A percentile compares a stretch with the other conserved stretches of the same genome.
These are phyloP conservation scores for Blastobotrys serpentis DNA, from an alignment of 1,139 yeast species.

Conservation along the genomic window DNA sequence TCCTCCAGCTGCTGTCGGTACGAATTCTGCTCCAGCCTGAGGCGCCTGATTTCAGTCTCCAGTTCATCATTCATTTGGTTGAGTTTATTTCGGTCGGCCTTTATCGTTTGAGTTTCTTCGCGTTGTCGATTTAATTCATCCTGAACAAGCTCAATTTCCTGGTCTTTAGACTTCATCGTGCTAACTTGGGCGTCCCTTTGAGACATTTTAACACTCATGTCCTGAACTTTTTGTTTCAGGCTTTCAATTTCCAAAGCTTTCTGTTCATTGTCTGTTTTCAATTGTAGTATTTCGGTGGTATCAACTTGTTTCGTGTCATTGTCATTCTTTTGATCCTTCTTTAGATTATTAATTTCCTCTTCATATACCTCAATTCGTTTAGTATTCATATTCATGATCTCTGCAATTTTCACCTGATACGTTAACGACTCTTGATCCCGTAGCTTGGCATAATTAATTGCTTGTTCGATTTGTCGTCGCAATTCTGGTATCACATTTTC, in stretches of 20 bases:
- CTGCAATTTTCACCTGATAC: constrained; percentile 22
- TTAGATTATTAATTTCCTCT: constrained; percentile 10
- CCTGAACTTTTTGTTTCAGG: constrained; percentile 1
- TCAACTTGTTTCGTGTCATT: not conserved
- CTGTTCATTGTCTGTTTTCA: not conserved
- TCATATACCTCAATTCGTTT: constrained; percentile 19
- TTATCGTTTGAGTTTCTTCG: constrained; percentile 2
- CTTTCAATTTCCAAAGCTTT: not conserved
- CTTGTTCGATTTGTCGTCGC: constrained; percentile 19
- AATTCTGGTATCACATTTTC: constrained; percentile 18
- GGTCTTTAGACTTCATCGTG: not conserved
- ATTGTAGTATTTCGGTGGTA: not conserved
- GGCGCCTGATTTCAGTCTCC: constrained; percentile 7
- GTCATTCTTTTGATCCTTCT: not conserved
- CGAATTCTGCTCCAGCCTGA: not conserved
- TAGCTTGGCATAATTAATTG: constrained; percentile 24
- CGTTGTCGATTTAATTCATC: not conserved
- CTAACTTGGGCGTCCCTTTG: not conserved
- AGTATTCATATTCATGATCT: constrained; percentile 20
- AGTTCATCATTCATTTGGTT: constrained; percentile 9
- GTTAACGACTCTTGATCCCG: constrained; percentile 23
- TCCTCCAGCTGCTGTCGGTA: constrained; percentile 3
- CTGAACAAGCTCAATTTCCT: not conserved
- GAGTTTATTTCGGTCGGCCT: constrained; percentile 10
- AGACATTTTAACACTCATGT: not conserved